Conservation (phyloP, 2,329 filamentous ascomycete species). For the Colletotrichum trifolii region DNA sequence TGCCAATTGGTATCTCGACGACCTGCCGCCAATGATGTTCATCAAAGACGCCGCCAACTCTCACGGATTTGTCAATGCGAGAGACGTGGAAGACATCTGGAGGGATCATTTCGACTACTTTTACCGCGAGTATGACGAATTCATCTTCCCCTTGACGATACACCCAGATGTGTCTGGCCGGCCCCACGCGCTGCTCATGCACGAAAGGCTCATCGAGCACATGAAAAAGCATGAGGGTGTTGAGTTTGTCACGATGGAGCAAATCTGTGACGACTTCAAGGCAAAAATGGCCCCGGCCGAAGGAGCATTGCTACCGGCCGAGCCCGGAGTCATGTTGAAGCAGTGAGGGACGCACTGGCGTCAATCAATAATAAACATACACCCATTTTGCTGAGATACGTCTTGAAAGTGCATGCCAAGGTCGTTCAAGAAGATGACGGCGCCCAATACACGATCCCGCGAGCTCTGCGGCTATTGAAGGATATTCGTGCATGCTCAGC, state of each 20-base stretch:
- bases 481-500: no score
- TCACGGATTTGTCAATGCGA: slow-evolving; percentile 69
- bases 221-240: slow-evolving; percentile 72
- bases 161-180: slow-evolving; percentile 79
- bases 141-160: slow-evolving; percentile 81
- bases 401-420: no score
- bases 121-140: slow-evolving; percentile 81
- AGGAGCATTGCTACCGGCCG: slow-evolving; percentile 71
- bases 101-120: slow-evolving; percentile 78
- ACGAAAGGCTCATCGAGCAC: slow-evolving; percentile 76
- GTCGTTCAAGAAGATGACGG: no score
- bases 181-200: slow-evolving; percentile 79
- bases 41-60: slow-evolving; percentile 73
- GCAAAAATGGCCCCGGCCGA: slow-evolving; percentile 66
- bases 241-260: slow-evolving; percentile 76
- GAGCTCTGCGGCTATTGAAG: no score
- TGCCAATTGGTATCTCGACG: slow-evolving; percentile 72
- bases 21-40: slow-evolving; percentile 77
- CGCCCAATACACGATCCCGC: no score
- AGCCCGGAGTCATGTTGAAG: slow-evolving; percentile 62
- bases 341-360: slow-evolving; percentile 38
- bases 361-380: not conserved
- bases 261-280: slow-evolving; percentile 81
- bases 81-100: slow-evolving; percentile 75
- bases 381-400: no score